Conservation (phyloP, 305 asterid genomes). For the Euphrasia arctica region DNA sequence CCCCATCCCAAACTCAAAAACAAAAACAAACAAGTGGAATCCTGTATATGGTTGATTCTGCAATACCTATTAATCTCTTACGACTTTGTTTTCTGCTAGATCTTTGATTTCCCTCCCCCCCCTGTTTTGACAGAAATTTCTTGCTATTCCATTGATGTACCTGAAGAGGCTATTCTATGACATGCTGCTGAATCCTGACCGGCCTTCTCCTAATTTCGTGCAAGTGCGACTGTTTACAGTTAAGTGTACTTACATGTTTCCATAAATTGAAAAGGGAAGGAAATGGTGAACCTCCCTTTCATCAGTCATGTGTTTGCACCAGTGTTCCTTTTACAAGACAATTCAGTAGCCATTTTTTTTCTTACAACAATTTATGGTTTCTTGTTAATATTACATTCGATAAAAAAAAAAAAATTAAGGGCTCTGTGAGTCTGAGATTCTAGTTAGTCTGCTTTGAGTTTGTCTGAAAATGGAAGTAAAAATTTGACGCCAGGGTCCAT, state of each 20-base stretch:
- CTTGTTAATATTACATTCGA: not conserved
- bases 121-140: conserved; percentile 48
- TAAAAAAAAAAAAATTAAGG: not conserved
- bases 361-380: not conserved
- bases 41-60: not conserved
- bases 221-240: conserved; percentile 67
- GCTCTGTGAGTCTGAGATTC: not conserved
- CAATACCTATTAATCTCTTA: conserved; percentile 7
- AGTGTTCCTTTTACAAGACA: conserved; percentile 6
- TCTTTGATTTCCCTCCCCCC: conserved; percentile 19
- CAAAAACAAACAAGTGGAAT: not conserved
- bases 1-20: not conserved
- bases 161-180: conserved; percentile 54
- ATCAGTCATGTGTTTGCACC: conserved; percentile 10
- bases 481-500: too few species aligned
- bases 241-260: conserved; percentile 39
- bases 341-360: conserved; percentile 10
- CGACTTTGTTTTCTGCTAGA: conserved; percentile 2
- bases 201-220: conserved; percentile 55
- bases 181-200: conserved; percentile 68
- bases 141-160: conserved; percentile 52
- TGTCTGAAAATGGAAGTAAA: too few species aligned
- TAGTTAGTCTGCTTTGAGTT: too few species aligned
- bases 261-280: not conserved
- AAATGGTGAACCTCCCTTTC: conserved; percentile 17